A percentile compares a stretch with the other conserved stretches of the same genome.
Evolutionary conservation across 306 rosid species (phyloP).

Genomic region (Phaseolus lunatus): DNA sequence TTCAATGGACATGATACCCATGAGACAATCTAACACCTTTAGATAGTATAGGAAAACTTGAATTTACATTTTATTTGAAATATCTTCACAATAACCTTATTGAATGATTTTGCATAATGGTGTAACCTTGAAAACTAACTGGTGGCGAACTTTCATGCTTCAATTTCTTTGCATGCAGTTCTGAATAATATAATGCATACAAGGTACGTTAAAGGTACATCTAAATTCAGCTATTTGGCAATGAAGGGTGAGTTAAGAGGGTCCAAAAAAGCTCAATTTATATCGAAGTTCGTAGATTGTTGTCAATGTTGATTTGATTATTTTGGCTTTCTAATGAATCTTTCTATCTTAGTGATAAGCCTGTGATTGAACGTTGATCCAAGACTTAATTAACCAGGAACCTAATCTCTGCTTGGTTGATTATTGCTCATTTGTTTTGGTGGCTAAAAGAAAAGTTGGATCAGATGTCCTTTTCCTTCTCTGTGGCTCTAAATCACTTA

Average conservation of each 20-base stretch:
- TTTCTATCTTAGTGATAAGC: conserved; percentile 38
- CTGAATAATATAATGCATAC: no score
- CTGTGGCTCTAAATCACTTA: conserved; percentile 29
- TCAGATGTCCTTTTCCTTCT: conserved; percentile 46
- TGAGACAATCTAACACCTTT: no score
- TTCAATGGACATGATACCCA: no score
- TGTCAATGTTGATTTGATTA: conserved; percentile 36
- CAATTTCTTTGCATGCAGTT: no score
- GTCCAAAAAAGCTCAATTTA: conserved; percentile 1
- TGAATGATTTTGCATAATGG: no score
- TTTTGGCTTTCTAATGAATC: conserved; percentile 32
- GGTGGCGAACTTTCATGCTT: no score
- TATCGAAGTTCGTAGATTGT: conserved; percentile 35
- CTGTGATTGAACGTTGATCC: not conserved
- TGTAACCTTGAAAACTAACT: no score
- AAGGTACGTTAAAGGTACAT: no score
- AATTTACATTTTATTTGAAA: no score
- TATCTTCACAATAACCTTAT: no score
- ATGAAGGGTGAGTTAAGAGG: not conserved
- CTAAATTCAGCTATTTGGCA: not conserved
- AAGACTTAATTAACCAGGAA: conserved; percentile 1
- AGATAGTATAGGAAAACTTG: no score
- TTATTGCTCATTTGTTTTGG: conserved; percentile 3
- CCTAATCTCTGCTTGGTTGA: not conserved
- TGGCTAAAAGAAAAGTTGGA: conserved; percentile 40